phyloP scores from a whole-genome alignment of 441 rosid species.

The Populus tomentosa region DNA sequence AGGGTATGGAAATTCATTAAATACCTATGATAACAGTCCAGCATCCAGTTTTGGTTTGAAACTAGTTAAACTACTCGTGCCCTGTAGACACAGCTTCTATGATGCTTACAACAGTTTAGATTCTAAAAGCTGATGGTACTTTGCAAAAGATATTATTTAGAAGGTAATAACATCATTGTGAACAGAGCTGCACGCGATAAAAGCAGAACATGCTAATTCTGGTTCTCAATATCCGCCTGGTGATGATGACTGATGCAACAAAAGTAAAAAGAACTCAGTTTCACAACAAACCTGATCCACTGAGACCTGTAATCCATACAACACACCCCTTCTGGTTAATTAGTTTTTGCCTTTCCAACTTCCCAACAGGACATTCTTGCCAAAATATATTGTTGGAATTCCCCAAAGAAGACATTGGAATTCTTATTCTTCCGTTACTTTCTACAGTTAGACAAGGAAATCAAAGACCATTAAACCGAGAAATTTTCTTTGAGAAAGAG shows the following conservation, averaged over 20 bases:
- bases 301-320: conserved; percentile 94
- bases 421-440: conserved; percentile 14
- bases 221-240: background rate
- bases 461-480: background rate
- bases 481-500: background rate
- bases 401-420: conserved; percentile 56
- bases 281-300: conserved; percentile 72
- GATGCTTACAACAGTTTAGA: background rate
- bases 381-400: conserved; percentile 77
- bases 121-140: background rate
- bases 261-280: background rate
- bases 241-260: background rate
- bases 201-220: background rate
- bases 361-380: conserved; percentile 81
- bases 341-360: conserved; percentile 64
- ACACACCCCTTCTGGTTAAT: conserved; percentile 88
- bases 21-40: background rate
- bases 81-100: background rate
- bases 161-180: background rate
- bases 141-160: background rate
- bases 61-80: background rate
- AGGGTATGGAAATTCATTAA: background rate
- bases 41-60: background rate
- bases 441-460: conserved; percentile 7
- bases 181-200: background rate